Percentiles rank a stretch among this genome's conserved stretches.
These are phyloP conservation scores for Clarireedia sp. DNA, from an alignment of 2,329 filamentous ascomycete species.

Conservation along the genomic window DNA sequence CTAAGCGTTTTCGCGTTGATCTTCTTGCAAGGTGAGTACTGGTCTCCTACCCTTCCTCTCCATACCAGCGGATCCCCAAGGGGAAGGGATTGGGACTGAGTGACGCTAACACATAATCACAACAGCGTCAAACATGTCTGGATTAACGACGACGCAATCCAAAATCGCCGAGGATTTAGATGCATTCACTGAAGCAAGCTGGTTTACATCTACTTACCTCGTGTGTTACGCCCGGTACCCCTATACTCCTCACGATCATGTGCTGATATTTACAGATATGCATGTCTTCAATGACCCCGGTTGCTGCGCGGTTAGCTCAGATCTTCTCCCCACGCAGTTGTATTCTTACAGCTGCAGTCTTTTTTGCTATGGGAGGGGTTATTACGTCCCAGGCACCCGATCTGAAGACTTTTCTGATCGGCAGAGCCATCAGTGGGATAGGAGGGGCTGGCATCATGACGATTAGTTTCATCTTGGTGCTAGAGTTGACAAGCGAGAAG, in stretches of 20 bases:
- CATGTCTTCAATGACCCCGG: constrained; percentile 52
- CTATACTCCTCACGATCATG: not conserved
- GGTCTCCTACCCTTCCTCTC: not conserved
- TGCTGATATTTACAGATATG: constrained; percentile 38
- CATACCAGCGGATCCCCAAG: not conserved
- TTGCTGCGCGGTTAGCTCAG: constrained; percentile 63
- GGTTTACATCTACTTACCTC: constrained; percentile 76
- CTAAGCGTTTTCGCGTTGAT: constrained; percentile 48
- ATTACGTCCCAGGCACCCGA: constrained; percentile 54
- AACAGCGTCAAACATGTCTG: constrained; percentile 58
- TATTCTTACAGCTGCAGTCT: constrained; percentile 51
- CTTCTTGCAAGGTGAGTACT: constrained; percentile 48
- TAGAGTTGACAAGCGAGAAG: constrained; percentile 63
- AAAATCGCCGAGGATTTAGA: constrained; percentile 67
- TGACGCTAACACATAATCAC: not conserved
- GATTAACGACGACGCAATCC: constrained; percentile 75
- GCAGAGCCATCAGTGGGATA: constrained; percentile 58
- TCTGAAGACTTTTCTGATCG: constrained; percentile 58
- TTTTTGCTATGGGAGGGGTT: constrained; percentile 54
- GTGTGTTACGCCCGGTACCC: constrained; percentile 24
- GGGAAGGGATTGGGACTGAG: constrained; percentile 1
- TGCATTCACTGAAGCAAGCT: constrained; percentile 64
- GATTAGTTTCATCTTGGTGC: constrained; percentile 64
- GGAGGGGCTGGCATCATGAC: constrained; percentile 68
- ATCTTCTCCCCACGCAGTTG: constrained; percentile 64